phyloP scores from a whole-genome alignment of 768 basidiomycete species.

The Mycena maculata region DNA sequence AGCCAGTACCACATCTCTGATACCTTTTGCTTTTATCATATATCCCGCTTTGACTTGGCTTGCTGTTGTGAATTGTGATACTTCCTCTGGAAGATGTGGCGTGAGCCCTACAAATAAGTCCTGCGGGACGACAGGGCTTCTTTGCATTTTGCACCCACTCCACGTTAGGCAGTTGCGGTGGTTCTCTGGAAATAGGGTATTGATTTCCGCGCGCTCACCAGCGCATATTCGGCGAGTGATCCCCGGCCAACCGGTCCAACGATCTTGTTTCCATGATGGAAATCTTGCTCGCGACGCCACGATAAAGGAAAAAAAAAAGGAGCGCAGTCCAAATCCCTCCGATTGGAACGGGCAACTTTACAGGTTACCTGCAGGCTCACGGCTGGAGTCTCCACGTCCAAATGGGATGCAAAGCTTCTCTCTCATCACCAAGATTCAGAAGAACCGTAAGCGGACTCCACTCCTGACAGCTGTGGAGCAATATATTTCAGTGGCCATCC shows the following conservation, averaged over 20 bases:
- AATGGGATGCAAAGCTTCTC: neutral
- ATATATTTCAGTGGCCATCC: neutral
- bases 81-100: constrained; percentile 6
- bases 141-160: neutral
- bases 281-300: neutral
- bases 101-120: neutral
- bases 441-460: constrained; percentile 4
- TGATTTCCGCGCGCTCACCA: neutral
- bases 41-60: neutral
- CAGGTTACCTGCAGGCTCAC: neutral
- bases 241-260: neutral
- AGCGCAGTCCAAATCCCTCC: neutral
- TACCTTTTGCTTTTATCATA: constrained; percentile 13
- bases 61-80: neutral
- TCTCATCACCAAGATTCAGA: neutral
- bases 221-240: neutral
- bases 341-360: neutral
- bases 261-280: neutral
- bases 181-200: neutral
- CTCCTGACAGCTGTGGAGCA: constrained; percentile 12
- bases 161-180: neutral
- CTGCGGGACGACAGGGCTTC: no score
- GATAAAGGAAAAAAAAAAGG: no score
- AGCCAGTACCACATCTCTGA: constrained; percentile 11
- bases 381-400: neutral